Base-by-base conservation (phyloP, 2,329 filamentous ascomycete genomes). In the Capronia epimyces region DNA sequence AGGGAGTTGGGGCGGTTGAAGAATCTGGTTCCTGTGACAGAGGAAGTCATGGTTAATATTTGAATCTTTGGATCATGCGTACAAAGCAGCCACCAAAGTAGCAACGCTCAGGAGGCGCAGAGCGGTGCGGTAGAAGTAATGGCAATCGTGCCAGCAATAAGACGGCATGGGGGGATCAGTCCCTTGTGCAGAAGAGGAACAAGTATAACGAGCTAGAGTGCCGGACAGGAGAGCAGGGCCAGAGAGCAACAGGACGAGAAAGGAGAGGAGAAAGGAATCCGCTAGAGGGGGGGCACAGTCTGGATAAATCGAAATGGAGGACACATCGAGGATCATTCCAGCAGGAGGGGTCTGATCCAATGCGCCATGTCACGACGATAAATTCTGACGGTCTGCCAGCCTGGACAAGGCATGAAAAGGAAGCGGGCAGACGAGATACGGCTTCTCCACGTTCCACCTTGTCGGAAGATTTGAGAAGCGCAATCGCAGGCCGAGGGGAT, bases 91-190 rank as follows among this genome's bases (percentile, higher is more conserved):
- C 69, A 95, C 81, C 64, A 75, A 79, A 63, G 87, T 94, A 72
- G 82, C 80, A 63, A 95, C 83, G 66, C 86, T 91, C 63, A 95
- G 75, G 66, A 89, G 84, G 76, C 87, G 87, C 73, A 95, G 75
- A 66, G 87, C 86, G 70, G 84, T 94, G 76, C 87, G 87, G 75
- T 87, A 93, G 73, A 95, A 94, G 73, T 94, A 94, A 69, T 94
- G 88, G 65, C 87, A 94, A 71, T 94, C 86, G 77, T 93, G 84
- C 51, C 87, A 75, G 70, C 76, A 94, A 70, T 88, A 91, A 63
- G 78, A 71, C 75, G 86, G 86, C 87, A 94, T 94, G 43, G 43
- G 52, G 47, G 40, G 46, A 3, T 22, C 24, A 61, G 53, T 59
- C 61, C 43, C 29, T 25, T 42, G 20, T 10, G 24, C 13, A 29